A percentile compares a stretch with the other conserved stretches of the same genome.
Evolutionary conservation across 257 asterid species (phyloP).

Genomic region (Pogostemon cablin): DNA sequence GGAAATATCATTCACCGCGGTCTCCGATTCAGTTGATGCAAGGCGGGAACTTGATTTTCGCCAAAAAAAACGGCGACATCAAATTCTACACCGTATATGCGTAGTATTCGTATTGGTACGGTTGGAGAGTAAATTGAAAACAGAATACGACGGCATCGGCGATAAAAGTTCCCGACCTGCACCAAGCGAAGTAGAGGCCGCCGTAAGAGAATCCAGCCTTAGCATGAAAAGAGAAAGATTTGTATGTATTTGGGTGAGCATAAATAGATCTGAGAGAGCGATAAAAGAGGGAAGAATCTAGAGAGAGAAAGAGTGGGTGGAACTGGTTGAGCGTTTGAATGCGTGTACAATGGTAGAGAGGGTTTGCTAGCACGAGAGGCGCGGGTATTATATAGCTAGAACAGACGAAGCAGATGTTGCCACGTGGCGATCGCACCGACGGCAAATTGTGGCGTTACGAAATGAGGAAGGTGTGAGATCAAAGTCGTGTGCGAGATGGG

Average conservation of each 20-base stretch:
- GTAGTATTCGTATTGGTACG: not conserved
- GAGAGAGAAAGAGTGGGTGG: conserved; percentile 13
- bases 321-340: not conserved
- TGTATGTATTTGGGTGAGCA: not conserved
- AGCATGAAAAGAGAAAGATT: conserved; percentile 19
- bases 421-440: conserved; percentile 43
- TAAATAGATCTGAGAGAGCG: conserved; percentile 29
- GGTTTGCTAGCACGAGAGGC: conserved; percentile 21
- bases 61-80: conserved; percentile 33
- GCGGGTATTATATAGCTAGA: conserved; percentile 37
- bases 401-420: conserved; percentile 37
- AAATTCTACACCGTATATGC: not conserved
- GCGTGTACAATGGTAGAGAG: conserved; percentile 17
- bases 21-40: conserved; percentile 87
- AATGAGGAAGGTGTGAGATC: not conserved
- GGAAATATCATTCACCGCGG: conserved; percentile 47
- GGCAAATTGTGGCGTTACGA: conserved; percentile 27
- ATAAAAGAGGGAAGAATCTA: not conserved
- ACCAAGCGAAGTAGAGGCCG: conserved; percentile 76
- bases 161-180: conserved; percentile 71
- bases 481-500: conserved; percentile 21
- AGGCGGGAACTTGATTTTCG: conserved; percentile 64
- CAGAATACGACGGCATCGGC: conserved; percentile 29
- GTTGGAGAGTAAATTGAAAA: conserved; percentile 23
- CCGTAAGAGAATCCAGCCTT: conserved; percentile 38